These are phyloP conservation scores for Chimonanthus praecox DNA, from an alignment of 164 flowering plant genomes.

Conservation along the genomic window DNA sequence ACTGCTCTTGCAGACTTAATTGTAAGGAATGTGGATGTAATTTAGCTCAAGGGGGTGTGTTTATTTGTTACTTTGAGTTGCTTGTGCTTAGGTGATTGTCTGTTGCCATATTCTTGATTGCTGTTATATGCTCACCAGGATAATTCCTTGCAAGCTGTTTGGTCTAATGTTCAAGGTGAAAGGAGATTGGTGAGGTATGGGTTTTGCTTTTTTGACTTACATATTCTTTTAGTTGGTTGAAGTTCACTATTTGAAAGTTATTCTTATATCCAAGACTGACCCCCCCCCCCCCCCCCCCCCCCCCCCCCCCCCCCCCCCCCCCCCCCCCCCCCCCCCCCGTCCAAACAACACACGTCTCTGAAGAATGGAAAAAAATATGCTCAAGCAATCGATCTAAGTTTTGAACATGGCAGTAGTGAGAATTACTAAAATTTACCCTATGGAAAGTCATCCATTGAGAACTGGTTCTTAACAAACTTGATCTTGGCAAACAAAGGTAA, in stretches of 20 bases:
- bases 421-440: no score
- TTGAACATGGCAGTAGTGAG: no score
- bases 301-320: no score
- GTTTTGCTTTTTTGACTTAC: background rate
- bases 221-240: background rate
- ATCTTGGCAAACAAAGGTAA: no score
- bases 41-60: conserved; percentile 2
- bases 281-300: no score
- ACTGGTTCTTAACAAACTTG: no score
- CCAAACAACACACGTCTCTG: no score
- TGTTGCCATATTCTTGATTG: background rate
- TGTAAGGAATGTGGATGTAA: conserved; percentile 29
- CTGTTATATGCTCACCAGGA: conserved; percentile 39
- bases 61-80: background rate
- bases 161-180: conserved; percentile 41
- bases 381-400: no score
- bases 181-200: conserved; percentile 53
- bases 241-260: background rate
- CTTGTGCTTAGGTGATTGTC: background rate
- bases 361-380: no score
- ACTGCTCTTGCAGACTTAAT: conserved; percentile 84
- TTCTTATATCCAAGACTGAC: no score
- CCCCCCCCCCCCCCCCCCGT: no score
- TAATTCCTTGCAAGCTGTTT: conserved; percentile 84
- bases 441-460: no score